Percentiles rank a stretch among this genome's conserved stretches.
Evolutionary conservation across 1,139 yeast genomes (phyloP).

Genomic region (Wickerhamiella pararugosa): DNA sequence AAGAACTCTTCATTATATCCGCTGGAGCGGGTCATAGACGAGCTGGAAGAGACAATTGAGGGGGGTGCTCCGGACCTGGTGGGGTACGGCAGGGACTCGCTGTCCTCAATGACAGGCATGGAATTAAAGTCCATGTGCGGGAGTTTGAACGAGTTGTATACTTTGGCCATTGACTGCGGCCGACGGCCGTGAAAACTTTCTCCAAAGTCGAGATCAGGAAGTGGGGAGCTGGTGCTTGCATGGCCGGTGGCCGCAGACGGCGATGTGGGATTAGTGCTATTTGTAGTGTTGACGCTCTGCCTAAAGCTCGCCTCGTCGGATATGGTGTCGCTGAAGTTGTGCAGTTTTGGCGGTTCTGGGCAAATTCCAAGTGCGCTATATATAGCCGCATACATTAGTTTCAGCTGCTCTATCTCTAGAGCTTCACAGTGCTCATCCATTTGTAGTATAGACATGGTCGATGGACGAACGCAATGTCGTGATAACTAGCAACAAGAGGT

Average conservation of each 20-base stretch:
- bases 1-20: neutral
- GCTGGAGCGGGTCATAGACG: neutral
- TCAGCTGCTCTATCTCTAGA: neutral
- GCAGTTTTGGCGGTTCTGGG: neutral
- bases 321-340: neutral
- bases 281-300: neutral
- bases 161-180: neutral
- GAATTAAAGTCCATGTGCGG: neutral
- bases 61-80: neutral
- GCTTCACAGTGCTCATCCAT: no score
- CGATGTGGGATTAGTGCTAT: neutral
- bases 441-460: neutral
- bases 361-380: neutral
- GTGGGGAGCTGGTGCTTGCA: neutral
- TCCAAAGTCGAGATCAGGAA: neutral
- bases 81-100: neutral
- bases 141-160: neutral
- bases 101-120: neutral
- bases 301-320: neutral
- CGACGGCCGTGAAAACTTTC: neutral
- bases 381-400: neutral
- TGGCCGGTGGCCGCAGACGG: neutral
- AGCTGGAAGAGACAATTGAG: neutral
- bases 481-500: neutral
- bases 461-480: neutral